Percentiles rank a stretch among this genome's conserved stretches.
These are phyloP conservation scores for Pseudogymnoascus sp. DNA, from an alignment of 2,329 filamentous ascomycete species.

Conservation along the genomic window DNA sequence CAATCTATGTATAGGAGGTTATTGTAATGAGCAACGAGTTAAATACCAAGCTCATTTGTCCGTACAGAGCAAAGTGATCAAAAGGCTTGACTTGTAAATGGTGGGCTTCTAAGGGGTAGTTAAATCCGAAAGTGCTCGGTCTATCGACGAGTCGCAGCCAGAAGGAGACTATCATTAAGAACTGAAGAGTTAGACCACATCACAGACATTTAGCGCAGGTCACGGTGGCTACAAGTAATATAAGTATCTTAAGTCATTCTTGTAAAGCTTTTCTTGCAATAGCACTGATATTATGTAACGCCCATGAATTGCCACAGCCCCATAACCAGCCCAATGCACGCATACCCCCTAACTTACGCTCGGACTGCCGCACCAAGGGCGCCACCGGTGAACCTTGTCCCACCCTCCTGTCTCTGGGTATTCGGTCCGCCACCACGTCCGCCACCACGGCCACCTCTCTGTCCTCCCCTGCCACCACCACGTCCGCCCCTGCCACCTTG, in stretches of 20 bases:
- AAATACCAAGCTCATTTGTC: background rate
- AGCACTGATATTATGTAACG: constrained; percentile 20
- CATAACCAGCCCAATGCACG: constrained; percentile 27
- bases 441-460: constrained; percentile 50
- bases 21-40: constrained; percentile 5
- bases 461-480: constrained; percentile 57
- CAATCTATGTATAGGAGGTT: background rate
- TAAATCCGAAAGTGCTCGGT: background rate
- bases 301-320: constrained; percentile 23
- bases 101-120: background rate
- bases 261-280: constrained; percentile 22
- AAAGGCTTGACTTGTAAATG: background rate
- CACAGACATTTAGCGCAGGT: background rate
- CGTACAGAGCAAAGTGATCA: background rate
- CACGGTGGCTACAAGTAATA: background rate
- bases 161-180: background rate
- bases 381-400: constrained; percentile 74
- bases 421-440: constrained; percentile 50
- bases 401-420: constrained; percentile 57
- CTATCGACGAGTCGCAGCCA: background rate
- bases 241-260: constrained; percentile 16
- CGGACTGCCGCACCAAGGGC: constrained; percentile 62
- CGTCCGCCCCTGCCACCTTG: constrained; percentile 71
- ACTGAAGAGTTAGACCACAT: background rate
- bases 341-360: constrained; percentile 35